phyloP scores from a whole-genome alignment of 768 basidiomycete species.

The Boletus sp. region DNA sequence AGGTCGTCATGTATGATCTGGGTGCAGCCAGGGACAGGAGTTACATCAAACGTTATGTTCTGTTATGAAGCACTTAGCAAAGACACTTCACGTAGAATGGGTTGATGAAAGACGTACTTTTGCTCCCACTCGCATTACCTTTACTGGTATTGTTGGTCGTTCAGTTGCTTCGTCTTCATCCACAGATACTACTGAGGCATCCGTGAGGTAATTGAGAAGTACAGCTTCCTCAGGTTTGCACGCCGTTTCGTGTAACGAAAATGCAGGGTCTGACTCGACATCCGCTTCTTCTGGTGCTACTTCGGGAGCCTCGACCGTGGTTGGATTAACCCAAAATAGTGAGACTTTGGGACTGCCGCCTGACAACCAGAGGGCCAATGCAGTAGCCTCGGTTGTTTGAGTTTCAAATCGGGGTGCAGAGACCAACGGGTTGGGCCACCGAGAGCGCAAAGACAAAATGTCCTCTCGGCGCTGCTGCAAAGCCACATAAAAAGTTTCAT shows the following conservation, averaged over 20 bases:
- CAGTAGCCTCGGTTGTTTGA: too few species aligned
- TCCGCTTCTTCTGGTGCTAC: background rate
- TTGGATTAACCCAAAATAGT: too few species aligned
- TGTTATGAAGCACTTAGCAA: background rate
- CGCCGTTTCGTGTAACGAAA: background rate
- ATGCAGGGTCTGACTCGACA: background rate
- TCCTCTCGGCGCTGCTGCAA: background rate
- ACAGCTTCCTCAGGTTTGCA: background rate
- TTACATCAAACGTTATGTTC: background rate
- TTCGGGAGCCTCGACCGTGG: background rate
- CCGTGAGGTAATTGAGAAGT: conserved; percentile 5
- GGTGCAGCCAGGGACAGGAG: background rate
- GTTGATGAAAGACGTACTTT: background rate
- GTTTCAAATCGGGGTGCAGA: too few species aligned
- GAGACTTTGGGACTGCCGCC: too few species aligned
- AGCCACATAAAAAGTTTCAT: background rate
- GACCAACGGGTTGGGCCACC: too few species aligned
- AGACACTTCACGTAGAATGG: background rate
- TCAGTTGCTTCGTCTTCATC: background rate
- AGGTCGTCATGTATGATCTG: background rate
- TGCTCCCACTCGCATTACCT: background rate
- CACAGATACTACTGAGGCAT: background rate
- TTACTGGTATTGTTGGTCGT: background rate
- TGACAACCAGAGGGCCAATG: too few species aligned
- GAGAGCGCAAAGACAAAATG: too few species aligned